Evolutionary conservation across 2,329 filamentous ascomycete species (phyloP).

Genomic region (Malbranchea cinnamomea): DNA sequence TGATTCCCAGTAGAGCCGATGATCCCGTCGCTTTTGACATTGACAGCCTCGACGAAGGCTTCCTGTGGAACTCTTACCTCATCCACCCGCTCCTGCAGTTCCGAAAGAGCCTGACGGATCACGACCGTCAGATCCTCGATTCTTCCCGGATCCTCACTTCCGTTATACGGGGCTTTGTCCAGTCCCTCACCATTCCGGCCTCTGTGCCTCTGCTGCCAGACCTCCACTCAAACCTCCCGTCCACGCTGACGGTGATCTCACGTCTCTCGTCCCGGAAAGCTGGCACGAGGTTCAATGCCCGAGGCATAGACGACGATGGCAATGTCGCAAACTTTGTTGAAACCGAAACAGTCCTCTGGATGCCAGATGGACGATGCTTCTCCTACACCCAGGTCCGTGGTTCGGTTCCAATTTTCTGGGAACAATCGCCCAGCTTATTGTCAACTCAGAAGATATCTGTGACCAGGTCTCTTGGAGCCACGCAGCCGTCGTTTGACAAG

Average conservation of each 20-base stretch:
- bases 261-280: constrained; percentile 79
- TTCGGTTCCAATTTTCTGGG: constrained; percentile 94
- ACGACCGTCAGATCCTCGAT: constrained; percentile 69
- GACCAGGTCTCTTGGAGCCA: constrained; percentile 75
- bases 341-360: constrained; percentile 85
- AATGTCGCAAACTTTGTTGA: constrained; percentile 99
- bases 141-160: constrained; percentile 76
- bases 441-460: constrained; percentile 92
- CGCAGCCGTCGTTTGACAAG: constrained; percentile 87
- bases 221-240: constrained; percentile 56
- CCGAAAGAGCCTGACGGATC: constrained; percentile 59
- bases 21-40: constrained; percentile 73
- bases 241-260: constrained; percentile 77
- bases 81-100: constrained; percentile 86
- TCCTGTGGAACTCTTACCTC: constrained; percentile 98
- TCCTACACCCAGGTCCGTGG: constrained; percentile 89
- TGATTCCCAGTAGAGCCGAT: constrained; percentile 49
- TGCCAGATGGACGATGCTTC: constrained; percentile 61
- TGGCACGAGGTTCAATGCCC: constrained; percentile 90
- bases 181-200: constrained; percentile 71
- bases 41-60: constrained; percentile 81
- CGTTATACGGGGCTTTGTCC: constrained; percentile 83
- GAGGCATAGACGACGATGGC: constrained; percentile 93
- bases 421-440: constrained; percentile 73
- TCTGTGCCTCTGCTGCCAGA: constrained; percentile 55